Evolutionary conservation across 2,329 filamentous ascomycete species (phyloP).

Genomic region (Sporothrix variecibatus): DNA sequence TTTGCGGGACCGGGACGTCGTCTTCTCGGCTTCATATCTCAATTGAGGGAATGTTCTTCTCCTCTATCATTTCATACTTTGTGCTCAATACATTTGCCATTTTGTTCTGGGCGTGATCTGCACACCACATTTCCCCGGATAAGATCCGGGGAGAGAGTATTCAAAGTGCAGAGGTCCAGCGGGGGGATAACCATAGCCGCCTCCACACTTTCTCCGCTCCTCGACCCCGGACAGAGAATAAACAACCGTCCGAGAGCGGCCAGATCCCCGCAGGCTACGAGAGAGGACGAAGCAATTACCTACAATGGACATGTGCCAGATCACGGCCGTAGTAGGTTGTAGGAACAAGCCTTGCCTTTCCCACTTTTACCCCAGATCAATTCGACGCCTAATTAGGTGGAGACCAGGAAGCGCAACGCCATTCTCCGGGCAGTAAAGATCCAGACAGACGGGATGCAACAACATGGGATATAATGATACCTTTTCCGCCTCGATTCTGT

Average conservation of each 20-base stretch:
- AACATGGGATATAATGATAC: too few relatives aligned
- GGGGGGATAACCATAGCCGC: constrained; percentile 3
- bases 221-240: not conserved
- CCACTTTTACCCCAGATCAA: not conserved
- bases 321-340: not conserved
- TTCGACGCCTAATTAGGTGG: not conserved
- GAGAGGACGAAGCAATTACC: not conserved
- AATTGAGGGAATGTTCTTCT: not conserved
- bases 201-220: not conserved
- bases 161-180: not conserved
- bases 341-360: not conserved
- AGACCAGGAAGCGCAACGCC: not conserved
- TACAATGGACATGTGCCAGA: not conserved
- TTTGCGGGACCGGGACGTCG: not conserved
- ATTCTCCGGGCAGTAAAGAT: not conserved
- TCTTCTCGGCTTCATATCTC: not conserved
- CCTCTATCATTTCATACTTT: not conserved
- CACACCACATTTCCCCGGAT: not conserved
- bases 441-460: not conserved
- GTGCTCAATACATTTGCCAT: not conserved
- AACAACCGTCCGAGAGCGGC: not conserved
- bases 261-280: not conserved
- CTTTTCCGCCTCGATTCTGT: too few relatives aligned
- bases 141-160: not conserved
- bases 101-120: not conserved